Evolutionary conservation across 108 stramenopile genomes (phyloP).

Genomic region (Nannochloropsis salina): DNA sequence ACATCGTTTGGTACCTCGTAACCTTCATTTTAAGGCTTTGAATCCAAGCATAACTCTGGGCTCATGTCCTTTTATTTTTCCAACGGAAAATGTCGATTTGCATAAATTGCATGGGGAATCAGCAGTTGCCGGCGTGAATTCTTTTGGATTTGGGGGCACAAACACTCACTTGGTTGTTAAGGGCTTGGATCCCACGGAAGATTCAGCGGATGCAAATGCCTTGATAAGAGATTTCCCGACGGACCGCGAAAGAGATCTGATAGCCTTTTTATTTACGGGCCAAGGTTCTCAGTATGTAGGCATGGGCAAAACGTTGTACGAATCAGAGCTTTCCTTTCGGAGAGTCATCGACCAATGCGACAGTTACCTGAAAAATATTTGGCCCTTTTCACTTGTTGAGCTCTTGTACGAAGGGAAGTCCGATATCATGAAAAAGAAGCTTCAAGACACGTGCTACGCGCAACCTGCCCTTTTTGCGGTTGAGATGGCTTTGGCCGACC

Average conservation of each 20-base stretch:
- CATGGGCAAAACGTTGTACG: constrained; percentile 47
- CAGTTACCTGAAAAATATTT: constrained; percentile 13
- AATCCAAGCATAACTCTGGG: constrained; percentile 45
- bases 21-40: constrained; percentile 39
- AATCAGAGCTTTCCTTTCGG: constrained; percentile 32
- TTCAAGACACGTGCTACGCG: constrained; percentile 48
- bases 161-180: constrained; percentile 48
- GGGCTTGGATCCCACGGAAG: constrained; percentile 24
- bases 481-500: constrained; percentile 36
- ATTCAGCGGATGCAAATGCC: constrained; percentile 8
- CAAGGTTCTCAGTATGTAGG: constrained; percentile 53
- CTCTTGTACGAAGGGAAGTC: not conserved
- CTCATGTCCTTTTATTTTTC: constrained; percentile 30
- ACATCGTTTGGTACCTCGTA: constrained; percentile 43
- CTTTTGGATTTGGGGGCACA: constrained; percentile 56
- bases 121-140: constrained; percentile 34
- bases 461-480: constrained; percentile 51
- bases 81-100: constrained; percentile 2
- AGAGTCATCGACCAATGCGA: constrained; percentile 42
- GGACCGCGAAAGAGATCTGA: not conserved
- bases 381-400: not conserved
- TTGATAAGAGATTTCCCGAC: not conserved
- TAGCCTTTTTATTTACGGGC: constrained; percentile 53
- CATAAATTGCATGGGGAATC: not conserved
- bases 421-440: not conserved